Evolutionary conservation across 495 filamentous ascomycete species (phyloP), one percentile per base, ranked within the genome.

Genomic region (Penicillium simplicissimum): DNA sequence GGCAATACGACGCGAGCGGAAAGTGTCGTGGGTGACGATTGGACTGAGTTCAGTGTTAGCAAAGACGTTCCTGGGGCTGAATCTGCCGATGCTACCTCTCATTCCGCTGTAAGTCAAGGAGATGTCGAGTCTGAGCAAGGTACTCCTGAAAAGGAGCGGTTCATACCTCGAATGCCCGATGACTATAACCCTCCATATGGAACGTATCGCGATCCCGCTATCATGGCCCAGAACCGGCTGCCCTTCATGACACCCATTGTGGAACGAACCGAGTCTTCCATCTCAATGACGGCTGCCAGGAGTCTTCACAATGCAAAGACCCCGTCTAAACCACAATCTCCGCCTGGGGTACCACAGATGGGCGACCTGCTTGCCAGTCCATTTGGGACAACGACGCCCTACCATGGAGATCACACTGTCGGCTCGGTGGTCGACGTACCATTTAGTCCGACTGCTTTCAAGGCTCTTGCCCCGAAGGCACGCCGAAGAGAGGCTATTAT

Each of bases 181-280:
- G 90, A 93, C 67, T 96, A 91, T 66, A 85, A 90, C 58, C 84
- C 88, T 15, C 87, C 91, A 10, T 88, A 78, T 34, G 81, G 86
- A 8, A 88, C 88, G 36, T 96, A 89, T 75, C 84, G 92, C 62
- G 88, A 96, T 66, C 85, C 90, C 63, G 81, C 80, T 2, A 83
- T 91, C 65, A 80, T 87, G 55, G 89, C 91, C 62, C 93, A 97
- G 63, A 96, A 89, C 70, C 87, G 92, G 52, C 80, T 97, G 8
- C 95, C 93, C 37, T 97, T 97, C 73, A 98, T 98, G 95, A 98
- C 95, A 1, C 95, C 95, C 13, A 98, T 98, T 60, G 91, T 94
- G 8, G 95, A 98, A 71, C 89, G 89, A 65, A 98, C 95, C 0
- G 95, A 98, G 74, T 90, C 87, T 21, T 95, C 92, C 0, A 71